These are phyloP conservation scores for Abortiporus biennis DNA, from an alignment of 1,284 basidiomycete genomes.

Conservation along the genomic window DNA sequence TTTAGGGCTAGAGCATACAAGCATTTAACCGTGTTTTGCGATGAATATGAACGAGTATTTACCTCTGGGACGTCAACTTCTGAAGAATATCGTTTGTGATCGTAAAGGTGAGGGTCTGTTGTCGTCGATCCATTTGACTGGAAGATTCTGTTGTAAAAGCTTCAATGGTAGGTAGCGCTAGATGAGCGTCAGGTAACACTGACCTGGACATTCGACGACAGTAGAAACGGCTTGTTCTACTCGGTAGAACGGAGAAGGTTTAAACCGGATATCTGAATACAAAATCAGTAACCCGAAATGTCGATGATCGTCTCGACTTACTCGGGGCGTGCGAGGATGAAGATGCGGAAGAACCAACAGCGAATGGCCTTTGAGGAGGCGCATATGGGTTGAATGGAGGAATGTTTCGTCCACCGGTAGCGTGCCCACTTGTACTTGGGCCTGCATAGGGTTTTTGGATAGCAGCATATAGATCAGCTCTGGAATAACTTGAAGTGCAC, in stretches of 20 bases:
- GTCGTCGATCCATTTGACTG: conserved; percentile 67
- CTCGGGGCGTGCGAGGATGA: conserved; percentile 26
- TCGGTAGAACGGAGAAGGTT: conserved; percentile 71
- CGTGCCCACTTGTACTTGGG: background rate
- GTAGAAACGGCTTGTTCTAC: conserved; percentile 59
- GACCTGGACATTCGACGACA: conserved; percentile 73
- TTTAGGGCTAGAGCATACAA: conserved; percentile 40
- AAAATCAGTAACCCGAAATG: background rate
- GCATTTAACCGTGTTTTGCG: background rate
- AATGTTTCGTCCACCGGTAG: conserved; percentile 12
- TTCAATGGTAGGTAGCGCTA: conserved; percentile 13
- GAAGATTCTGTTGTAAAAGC: conserved; percentile 72
- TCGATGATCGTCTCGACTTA: no score
- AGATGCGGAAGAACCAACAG: conserved; percentile 16
- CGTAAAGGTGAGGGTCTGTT: conserved; percentile 53
- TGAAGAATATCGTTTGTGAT: conserved; percentile 56
- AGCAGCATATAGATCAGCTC: no score
- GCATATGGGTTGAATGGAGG: background rate
- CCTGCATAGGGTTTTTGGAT: background rate
- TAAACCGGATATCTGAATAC: conserved; percentile 62
- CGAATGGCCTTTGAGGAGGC: background rate
- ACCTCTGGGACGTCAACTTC: conserved; percentile 56
- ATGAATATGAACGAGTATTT: conserved; percentile 9
- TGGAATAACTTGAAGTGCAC: no score
- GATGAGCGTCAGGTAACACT: conserved; percentile 10